Percentiles rank a stretch among this genome's conserved stretches.
Conservation (phyloP, 306 rosid genomes). For the Medicago arabica region DNA sequence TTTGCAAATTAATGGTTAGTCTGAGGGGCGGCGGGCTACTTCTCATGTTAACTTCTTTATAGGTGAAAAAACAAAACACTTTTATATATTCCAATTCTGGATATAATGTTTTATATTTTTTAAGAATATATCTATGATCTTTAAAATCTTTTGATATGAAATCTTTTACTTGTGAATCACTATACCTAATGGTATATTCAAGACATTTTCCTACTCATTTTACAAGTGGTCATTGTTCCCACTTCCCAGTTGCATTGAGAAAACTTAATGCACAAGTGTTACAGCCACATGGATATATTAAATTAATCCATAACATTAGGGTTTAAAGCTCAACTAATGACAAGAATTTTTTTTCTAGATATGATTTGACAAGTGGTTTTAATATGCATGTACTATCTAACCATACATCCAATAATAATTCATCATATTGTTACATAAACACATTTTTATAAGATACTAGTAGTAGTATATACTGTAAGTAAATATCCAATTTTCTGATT, state of each 20-base stretch:
- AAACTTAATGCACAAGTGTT: slow-evolving; percentile 12
- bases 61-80: too few species aligned
- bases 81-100: too few species aligned
- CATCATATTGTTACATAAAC: not conserved
- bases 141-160: slow-evolving; percentile 1
- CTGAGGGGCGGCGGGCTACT: too few species aligned
- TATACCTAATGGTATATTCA: slow-evolving; percentile 1
- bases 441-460: not conserved
- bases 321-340: not conserved
- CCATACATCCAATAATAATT: not conserved
- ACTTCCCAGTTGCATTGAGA: not conserved
- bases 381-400: not conserved
- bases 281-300: not conserved
- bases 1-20: too few species aligned
- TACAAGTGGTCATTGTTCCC: slow-evolving; percentile 6
- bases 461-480: too few species aligned
- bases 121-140: not conserved
- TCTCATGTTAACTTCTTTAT: too few species aligned
- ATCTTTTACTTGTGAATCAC: not conserved
- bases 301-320: not conserved
- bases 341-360: not conserved
- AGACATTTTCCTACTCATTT: not conserved
- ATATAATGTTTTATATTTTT: not conserved
- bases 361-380: not conserved
- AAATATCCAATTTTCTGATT: too few species aligned